Conservation (phyloP, 768 basidiomycete species). For the Termitomyces sp. region DNA sequence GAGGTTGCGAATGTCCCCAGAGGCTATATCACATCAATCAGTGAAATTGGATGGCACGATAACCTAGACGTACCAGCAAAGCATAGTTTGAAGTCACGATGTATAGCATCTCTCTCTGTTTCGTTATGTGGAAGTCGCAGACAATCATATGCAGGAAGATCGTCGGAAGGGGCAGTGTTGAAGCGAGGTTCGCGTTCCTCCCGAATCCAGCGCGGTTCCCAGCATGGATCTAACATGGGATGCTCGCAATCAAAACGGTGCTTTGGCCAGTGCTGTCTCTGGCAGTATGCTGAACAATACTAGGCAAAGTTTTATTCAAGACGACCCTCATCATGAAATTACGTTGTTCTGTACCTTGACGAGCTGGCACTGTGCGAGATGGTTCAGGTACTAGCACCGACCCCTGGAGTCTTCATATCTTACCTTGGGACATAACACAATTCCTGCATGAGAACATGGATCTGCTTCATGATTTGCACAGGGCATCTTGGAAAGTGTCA, state of each 20-base stretch:
- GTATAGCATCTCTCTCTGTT: conserved; percentile 25
- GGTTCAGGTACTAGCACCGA: not conserved
- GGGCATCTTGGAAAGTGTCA: conserved; percentile 14
- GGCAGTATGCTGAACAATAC: conserved; percentile 18
- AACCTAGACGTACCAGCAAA: conserved; percentile 14
- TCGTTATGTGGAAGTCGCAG: conserved; percentile 31
- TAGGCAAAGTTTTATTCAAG: no score
- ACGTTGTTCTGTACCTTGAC: conserved; percentile 6
- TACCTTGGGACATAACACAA: conserved; percentile 27
- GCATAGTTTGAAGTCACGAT: conserved; percentile 31
- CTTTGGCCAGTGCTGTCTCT: conserved; percentile 32
- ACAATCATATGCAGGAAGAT: conserved; percentile 30
- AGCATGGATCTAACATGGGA: conserved; percentile 22
- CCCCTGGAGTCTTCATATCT: not conserved
- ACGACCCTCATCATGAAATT: not conserved
- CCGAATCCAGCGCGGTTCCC: conserved; percentile 33
- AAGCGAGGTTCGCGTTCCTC: conserved; percentile 27
- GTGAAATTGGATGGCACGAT: no score
- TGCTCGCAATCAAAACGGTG: conserved; percentile 29
- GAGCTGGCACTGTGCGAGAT: conserved; percentile 8
- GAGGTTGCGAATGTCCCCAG: conserved; percentile 34
- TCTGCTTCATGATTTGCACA: conserved; percentile 20
- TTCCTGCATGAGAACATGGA: conserved; percentile 5
- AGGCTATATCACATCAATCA: conserved; percentile 22
- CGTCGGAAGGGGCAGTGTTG: conserved; percentile 19